phyloP scores from a whole-genome alignment of 495 filamentous ascomycete genomes.

The Entonaema liquescens region DNA sequence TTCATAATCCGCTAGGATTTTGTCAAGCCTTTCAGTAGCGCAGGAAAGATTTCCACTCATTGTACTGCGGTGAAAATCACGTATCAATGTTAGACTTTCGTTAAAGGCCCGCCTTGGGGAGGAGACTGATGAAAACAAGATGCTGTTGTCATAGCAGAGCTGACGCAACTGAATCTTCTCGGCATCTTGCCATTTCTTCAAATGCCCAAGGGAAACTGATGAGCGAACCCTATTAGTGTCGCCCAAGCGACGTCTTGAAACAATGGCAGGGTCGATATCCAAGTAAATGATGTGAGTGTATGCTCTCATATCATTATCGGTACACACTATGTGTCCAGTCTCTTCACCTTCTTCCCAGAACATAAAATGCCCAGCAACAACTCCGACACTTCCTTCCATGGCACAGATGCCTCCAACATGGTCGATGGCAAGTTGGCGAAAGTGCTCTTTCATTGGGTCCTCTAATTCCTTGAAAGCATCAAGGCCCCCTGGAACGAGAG shows the following conservation, averaged over 20 bases:
- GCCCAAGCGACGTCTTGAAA: conserved; percentile 47
- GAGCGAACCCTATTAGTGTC: conserved; percentile 56
- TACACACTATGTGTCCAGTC: conserved; percentile 49
- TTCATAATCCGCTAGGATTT: not conserved
- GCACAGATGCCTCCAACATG: conserved; percentile 54
- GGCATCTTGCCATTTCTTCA: conserved; percentile 61
- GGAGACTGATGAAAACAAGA: conserved; percentile 56
- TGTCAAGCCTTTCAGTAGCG: not conserved
- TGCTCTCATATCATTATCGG: conserved; percentile 55
- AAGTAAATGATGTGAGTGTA: conserved; percentile 73
- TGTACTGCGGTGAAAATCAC: not conserved
- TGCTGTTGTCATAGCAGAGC: conserved; percentile 58
- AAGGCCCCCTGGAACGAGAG: conserved; percentile 60
- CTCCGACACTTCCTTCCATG: conserved; percentile 48
- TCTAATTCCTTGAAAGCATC: conserved; percentile 57
- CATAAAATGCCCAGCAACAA: conserved; percentile 70
- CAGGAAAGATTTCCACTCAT: not conserved
- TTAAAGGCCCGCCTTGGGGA: too few species aligned
- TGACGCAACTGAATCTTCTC: conserved; percentile 60
- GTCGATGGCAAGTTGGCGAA: conserved; percentile 60
- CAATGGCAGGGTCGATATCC: conserved; percentile 49
- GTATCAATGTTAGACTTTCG: too few species aligned
- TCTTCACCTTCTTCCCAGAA: conserved; percentile 62
- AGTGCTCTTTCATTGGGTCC: conserved; percentile 45
- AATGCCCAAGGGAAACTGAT: conserved; percentile 48